Evolutionary conservation across 371 early-diverging fungal species (phyloP).

Genomic region (Apophysomyces elegans): DNA sequence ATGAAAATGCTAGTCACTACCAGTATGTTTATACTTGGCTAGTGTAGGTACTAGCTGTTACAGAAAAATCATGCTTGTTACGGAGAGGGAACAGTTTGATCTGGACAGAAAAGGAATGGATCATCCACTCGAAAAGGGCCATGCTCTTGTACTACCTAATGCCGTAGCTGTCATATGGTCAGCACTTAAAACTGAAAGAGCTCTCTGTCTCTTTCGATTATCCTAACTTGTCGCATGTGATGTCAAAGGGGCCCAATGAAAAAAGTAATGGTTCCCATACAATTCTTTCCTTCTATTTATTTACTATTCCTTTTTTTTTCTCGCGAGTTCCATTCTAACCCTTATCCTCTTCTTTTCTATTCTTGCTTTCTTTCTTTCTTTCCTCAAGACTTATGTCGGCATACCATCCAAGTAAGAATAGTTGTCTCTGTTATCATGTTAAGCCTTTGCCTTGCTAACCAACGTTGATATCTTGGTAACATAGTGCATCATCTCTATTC

Average conservation of each 20-base stretch:
- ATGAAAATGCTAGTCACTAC: too few relatives aligned
- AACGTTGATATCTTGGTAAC: neutral
- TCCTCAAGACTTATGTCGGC: neutral
- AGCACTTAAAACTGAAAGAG: neutral
- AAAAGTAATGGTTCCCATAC: slow-evolving; percentile 3
- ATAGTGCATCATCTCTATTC: slow-evolving; percentile 1
- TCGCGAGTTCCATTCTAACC: too few relatives aligned
- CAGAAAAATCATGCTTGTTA: too few relatives aligned
- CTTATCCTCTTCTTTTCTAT: too few relatives aligned
- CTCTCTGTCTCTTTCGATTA: neutral
- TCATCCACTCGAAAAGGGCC: neutral
- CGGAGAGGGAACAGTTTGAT: too few relatives aligned
- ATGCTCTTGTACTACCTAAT: neutral
- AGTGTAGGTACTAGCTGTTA: too few relatives aligned
- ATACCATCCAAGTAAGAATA: neutral
- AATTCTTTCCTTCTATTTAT: neutral
- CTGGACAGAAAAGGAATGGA: too few relatives aligned
- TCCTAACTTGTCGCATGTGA: slow-evolving; percentile 11
- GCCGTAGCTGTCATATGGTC: neutral
- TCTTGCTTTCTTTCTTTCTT: neutral
- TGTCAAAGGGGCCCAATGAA: slow-evolving; percentile 12
- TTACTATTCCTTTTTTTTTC: neutral
- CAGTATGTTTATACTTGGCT: too few relatives aligned
- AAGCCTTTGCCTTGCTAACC: neutral
- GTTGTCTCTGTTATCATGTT: slow-evolving; percentile 6